phyloP scores from a whole-genome alignment of 371 early-diverging fungal genomes.

The Mucor plumbeus region DNA sequence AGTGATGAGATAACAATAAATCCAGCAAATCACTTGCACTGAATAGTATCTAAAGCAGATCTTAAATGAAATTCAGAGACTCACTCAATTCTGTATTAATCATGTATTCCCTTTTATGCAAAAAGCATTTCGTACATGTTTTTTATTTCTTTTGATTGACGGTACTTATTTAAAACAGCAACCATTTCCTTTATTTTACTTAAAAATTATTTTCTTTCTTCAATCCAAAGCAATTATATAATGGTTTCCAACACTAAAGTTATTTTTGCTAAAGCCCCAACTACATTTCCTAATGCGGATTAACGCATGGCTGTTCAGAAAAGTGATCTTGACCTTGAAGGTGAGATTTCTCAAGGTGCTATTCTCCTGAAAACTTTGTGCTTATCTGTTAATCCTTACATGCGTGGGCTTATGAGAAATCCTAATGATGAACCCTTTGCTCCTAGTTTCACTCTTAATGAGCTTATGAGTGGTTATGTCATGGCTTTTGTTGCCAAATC shows the following conservation, averaged over 20 bases:
- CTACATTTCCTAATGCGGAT: conserved; percentile 42
- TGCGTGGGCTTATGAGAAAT: conserved; percentile 72
- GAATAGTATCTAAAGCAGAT: not conserved
- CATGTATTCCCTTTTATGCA: not conserved
- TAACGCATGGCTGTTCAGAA: conserved; percentile 57
- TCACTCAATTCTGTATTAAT: conserved; percentile 5
- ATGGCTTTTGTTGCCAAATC: too few relatives aligned
- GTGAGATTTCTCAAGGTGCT: conserved; percentile 54
- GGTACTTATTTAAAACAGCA: not conserved
- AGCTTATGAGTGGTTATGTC: too few relatives aligned
- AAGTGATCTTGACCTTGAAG: conserved; percentile 46
- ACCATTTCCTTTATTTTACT: not conserved
- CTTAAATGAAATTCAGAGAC: not conserved
- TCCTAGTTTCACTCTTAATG: too few relatives aligned
- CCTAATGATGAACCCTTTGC: too few relatives aligned
- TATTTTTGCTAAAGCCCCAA: conserved; percentile 51
- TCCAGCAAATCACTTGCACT: not conserved
- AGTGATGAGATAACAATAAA: too few relatives aligned
- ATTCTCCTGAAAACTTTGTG: conserved; percentile 56
- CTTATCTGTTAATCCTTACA: conserved; percentile 50
- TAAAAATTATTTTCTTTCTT: not conserved
- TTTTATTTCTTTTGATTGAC: not conserved
- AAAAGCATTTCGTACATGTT: not conserved
- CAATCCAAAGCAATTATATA: not conserved
- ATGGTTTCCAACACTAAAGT: conserved; percentile 41